Base-by-base conservation (phyloP, 2,329 filamentous ascomycete species). In the Rutstroemia sydowiana region DNA sequence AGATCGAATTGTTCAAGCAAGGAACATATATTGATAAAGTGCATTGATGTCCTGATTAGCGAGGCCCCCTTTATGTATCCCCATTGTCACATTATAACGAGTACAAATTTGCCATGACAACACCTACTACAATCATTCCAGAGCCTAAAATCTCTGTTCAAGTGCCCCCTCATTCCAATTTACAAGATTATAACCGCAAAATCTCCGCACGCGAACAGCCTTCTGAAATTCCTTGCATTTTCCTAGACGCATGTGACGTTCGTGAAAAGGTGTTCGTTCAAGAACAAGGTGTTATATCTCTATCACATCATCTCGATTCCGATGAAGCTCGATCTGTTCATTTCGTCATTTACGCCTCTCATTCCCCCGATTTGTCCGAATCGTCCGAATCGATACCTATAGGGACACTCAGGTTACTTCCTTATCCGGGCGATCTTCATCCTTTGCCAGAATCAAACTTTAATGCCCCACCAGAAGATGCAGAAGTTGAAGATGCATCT, bases 261-360 rank as follows among this genome's bases (percentile, higher is more conserved):
- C 49, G 43, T 18, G 49, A 52, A 41, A 26, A 42, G 42, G 49
- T 52, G 5, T 52, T n/a, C 34, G 49, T 52, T 1, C 10, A 47
- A 16, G 36, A 52, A 45, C 42, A 51, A 40, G 31, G 18, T 8
- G 42, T 20, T 16, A 16, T 45, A 1, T 32, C 23, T 13, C 32
- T 51, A 1, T 21, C 34, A 5, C 48, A 51, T 11, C 48, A 51
- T 3, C 40, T 45, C 26, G 48, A 51, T 5, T 21, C 42, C 31
- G 42, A 45, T 23, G 48, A 51, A 26, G 48, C 48, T 10, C 48
- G 48, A 23, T 45, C 48, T 9, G 40, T 21, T 2, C 48, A 51
- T 45, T 40, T 36, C 6, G 42, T 46, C 5, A 44, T 51, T 13
- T 51, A 51, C 26, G 23, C 39, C 13, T 26, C 43, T 18, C 34